A percentile compares a stretch with the other conserved stretches of the same genome.
Conservation (phyloP, 2,329 filamentous ascomycete genomes). For the Botrytis deweyae region DNA sequence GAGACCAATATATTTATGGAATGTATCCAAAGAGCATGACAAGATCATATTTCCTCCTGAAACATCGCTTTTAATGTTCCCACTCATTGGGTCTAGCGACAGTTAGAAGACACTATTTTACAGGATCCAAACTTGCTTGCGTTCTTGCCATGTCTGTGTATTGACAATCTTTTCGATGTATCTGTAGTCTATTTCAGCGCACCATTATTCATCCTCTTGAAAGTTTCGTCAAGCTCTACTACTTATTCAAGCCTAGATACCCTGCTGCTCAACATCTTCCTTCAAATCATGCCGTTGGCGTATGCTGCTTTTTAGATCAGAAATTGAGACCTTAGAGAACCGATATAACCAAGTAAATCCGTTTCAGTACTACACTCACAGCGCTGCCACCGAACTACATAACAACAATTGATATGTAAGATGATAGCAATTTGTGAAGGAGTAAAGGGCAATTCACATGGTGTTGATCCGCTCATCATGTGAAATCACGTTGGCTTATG, state of each 20-base stretch:
- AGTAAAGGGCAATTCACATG: background rate
- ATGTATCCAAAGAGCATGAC: too few species aligned
- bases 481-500: constrained; percentile 5
- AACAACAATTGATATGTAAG: background rate
- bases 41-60: too few species aligned
- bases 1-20: too few species aligned
- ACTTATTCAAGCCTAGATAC: background rate
- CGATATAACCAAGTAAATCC: background rate
- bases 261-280: background rate
- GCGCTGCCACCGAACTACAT: background rate
- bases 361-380: background rate
- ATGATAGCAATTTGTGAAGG: background rate
- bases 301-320: background rate
- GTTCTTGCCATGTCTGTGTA: too few species aligned
- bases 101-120: too few species aligned
- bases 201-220: too few species aligned
- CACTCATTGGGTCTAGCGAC: too few species aligned
- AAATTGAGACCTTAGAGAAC: background rate
- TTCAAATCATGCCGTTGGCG: background rate
- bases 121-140: too few species aligned
- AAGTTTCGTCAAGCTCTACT: too few species aligned
- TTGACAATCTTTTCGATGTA: too few species aligned
- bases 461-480: background rate
- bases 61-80: too few species aligned
- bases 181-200: too few species aligned